phyloP scores from a whole-genome alignment of 2,329 filamentous ascomycete species.

The Ceratocystis colombiana region DNA sequence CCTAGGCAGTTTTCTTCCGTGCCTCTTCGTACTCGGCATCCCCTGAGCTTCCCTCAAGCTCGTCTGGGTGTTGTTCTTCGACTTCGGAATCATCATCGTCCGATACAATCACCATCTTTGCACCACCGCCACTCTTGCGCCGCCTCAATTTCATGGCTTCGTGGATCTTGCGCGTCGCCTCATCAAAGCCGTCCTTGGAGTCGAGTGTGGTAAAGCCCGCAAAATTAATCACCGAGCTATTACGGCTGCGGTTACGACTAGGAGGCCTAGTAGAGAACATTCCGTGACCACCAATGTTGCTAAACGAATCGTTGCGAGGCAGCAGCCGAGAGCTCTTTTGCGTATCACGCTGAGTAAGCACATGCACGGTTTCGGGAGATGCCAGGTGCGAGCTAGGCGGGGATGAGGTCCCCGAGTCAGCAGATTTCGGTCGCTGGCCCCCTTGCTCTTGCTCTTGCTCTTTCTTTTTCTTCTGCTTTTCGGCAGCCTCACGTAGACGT shows the following conservation, averaged over 20 bases:
- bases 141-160: constrained; percentile 66
- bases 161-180: constrained; percentile 73
- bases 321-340: constrained; percentile 45
- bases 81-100: constrained; percentile 37
- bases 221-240: constrained; percentile 22
- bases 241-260: constrained; percentile 61
- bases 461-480: constrained; percentile 22
- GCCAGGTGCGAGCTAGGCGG: constrained; percentile 34
- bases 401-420: constrained; percentile 25
- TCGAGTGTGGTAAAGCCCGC: constrained; percentile 56
- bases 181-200: constrained; percentile 61
- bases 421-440: constrained; percentile 30
- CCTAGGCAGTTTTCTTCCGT: constrained; percentile 34
- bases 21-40: constrained; percentile 38
- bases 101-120: constrained; percentile 32
- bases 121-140: constrained; percentile 42
- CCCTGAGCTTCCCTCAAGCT: constrained; percentile 36
- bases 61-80: constrained; percentile 32
- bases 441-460: constrained; percentile 32
- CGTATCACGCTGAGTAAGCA: constrained; percentile 41
- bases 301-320: constrained; percentile 87
- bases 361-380: constrained; percentile 35
- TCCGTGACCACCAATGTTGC: constrained; percentile 74
- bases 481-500: constrained; percentile 55
- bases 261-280: constrained; percentile 83